A percentile compares a stretch with the other conserved stretches of the same genome.
Conservation (phyloP, 305 asterid genomes). For the Petunia hybrid region DNA sequence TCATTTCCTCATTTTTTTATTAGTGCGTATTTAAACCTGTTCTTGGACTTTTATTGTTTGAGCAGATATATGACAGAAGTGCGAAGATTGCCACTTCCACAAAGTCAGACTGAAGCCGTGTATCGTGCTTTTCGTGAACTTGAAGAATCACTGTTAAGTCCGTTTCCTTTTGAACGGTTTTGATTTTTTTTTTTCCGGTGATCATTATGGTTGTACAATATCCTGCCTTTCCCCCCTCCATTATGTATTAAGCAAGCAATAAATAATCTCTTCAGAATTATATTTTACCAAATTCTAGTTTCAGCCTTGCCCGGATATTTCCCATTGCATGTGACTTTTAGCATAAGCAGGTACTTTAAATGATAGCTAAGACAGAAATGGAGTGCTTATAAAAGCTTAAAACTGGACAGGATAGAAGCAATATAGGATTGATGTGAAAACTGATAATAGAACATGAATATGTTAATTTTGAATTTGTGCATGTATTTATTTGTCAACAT, state of each 20-base stretch:
- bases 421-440: neutral
- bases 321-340: neutral
- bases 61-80: slow-evolving; percentile 94
- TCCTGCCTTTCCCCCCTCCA: slow-evolving; percentile 9
- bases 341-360: neutral
- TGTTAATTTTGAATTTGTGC: neutral
- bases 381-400: neutral
- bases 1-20: neutral
- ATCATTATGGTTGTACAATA: slow-evolving; percentile 26
- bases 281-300: neutral
- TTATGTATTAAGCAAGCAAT: neutral
- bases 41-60: neutral
- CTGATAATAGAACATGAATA: neutral
- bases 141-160: slow-evolving; percentile 82
- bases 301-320: neutral
- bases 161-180: slow-evolving; percentile 59
- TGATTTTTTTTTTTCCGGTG: slow-evolving; percentile 30
- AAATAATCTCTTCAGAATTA: neutral
- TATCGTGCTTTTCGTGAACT: slow-evolving; percentile 84
- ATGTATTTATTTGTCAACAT: neutral
- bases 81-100: slow-evolving; percentile 79
- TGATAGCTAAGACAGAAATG: neutral
- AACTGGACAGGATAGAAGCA: neutral
- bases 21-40: neutral
- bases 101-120: slow-evolving; percentile 76